Evolutionary conservation across 805 yeast species (phyloP), one percentile per base, ranked within the genome.

Genomic region (Komagataella mondaviorum): DNA sequence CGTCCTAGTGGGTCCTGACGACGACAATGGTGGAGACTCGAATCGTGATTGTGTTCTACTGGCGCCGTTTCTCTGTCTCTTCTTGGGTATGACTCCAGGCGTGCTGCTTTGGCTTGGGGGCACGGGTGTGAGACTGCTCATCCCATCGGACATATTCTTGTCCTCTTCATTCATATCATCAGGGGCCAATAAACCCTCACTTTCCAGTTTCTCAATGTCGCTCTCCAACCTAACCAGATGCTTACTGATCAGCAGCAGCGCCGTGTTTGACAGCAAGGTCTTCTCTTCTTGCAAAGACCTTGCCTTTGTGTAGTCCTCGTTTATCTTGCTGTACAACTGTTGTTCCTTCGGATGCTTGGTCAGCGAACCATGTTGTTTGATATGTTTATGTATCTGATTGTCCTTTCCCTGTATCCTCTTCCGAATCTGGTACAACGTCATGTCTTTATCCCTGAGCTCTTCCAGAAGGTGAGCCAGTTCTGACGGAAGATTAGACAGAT

Each of bases 301-400:
- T 6, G 84, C 81, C 48, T 71, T 68, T 44, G 73, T 73, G 69
- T 83, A 78, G 52, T 85, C 91, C 47, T 83, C 84, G 47, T 77
- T 75, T 6, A 90, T 84, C 58, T 82, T 83, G 23, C 77, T 73
- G 57, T 78, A 77, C 3, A 85, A 60, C 54, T 75, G 81, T 48
- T 71, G 78, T 61, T 91, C 99, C 56, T 88, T 85, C 1, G 96
- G 93, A 64, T 84, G 84, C 55, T 81, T 85, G 1, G 83, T 76
- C 46, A 84, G 67, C 1, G 96, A 83, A 1, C 97, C 96, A 65
- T 87, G 81, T 49, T 85, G 83, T 56, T 83, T 80, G 54, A 89
- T 85, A 63, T 79, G 83, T 63, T 88, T 89, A 61, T 86, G 96
- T 51, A 91, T 68, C 55, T 82, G 87, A n/a, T 77, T 71, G 60